A percentile compares a stretch with the other conserved stretches of the same genome.
Evolutionary conservation across 2,329 filamentous ascomycete species (phyloP).

Genomic region (Arthrobotrys iridis): DNA sequence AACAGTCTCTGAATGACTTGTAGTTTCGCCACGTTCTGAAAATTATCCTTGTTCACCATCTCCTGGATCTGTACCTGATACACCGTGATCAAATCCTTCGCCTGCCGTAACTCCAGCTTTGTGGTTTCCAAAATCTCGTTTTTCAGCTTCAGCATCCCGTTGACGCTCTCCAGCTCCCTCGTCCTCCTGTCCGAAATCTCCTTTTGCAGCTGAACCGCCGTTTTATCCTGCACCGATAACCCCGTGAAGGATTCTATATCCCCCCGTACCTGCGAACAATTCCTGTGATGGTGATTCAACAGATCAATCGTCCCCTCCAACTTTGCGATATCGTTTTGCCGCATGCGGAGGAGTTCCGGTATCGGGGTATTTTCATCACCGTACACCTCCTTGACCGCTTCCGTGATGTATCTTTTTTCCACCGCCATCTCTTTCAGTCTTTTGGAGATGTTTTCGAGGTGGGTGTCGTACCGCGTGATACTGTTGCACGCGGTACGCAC

Average conservation of each 20-base stretch:
- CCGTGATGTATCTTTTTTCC: neutral
- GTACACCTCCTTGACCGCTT: neutral
- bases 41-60: conserved; percentile 9
- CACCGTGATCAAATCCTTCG: conserved; percentile 1
- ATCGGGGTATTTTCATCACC: neutral
- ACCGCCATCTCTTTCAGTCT: neutral
- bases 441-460: neutral
- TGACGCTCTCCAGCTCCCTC: neutral
- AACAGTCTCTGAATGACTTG: neutral
- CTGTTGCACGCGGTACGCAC: neutral
- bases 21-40: neutral
- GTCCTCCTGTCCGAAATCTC: neutral
- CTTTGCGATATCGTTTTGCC: neutral
- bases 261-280: neutral
- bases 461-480: neutral
- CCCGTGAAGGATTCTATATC: neutral
- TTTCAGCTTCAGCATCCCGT: neutral
- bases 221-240: neutral
- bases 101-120: neutral
- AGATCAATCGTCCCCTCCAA: neutral
- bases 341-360: neutral
- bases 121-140: neutral
- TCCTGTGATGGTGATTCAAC: neutral
- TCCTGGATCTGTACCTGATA: conserved; percentile 25
- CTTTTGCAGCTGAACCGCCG: neutral